A percentile compares a stretch with the other conserved stretches of the same genome.
Conservation (phyloP, 164 flowering plant species). For the Buxus sempervirens region DNA sequence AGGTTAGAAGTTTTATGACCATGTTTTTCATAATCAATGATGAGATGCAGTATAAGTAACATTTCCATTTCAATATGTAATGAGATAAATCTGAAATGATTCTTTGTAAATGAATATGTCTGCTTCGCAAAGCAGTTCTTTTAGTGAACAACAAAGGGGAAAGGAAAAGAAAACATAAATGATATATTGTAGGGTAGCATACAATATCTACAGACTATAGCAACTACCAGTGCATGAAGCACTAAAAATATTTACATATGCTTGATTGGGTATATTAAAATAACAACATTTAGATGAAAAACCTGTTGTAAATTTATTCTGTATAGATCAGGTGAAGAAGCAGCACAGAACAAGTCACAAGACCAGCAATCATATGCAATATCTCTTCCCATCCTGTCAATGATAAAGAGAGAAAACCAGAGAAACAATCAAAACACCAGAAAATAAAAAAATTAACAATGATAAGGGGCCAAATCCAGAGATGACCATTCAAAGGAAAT, state of each 20-base stretch:
- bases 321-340: slow-evolving; percentile 92
- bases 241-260: not conserved
- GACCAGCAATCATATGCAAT: slow-evolving; percentile 86
- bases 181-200: no score
- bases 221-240: not conserved
- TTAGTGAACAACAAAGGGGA: no score
- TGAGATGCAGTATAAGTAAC: no score
- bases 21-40: no score
- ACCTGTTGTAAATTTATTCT: slow-evolving; percentile 95
- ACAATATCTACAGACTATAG: not conserved
- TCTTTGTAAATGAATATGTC: no score
- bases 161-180: no score
- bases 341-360: slow-evolving; percentile 97
- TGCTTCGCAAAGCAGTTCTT: no score
- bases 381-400: slow-evolving; percentile 93
- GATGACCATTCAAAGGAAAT: no score
- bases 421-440: not conserved
- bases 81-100: no score
- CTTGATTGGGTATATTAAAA: not conserved
- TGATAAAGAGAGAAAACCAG: not conserved
- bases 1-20: no score
- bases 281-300: not conserved
- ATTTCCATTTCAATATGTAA: no score
- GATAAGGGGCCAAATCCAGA: no score
- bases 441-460: not conserved